Evolutionary conservation across 345 rosid species (phyloP).

Genomic region (Salix brachista): DNA sequence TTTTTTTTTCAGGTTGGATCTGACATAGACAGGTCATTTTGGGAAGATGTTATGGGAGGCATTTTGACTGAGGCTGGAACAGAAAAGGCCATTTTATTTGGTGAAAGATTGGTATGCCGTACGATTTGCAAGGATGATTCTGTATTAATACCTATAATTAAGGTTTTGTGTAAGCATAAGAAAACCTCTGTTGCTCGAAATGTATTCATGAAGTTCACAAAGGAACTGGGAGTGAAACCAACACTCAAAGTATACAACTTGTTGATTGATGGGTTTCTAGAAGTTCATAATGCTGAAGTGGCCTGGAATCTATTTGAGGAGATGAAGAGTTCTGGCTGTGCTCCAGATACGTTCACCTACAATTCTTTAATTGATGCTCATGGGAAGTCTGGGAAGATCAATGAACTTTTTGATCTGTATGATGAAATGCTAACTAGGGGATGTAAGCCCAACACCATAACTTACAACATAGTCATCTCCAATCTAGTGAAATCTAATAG

Average conservation of each 20-base stretch:
- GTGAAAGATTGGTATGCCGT: slow-evolving; percentile 52
- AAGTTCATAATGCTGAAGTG: slow-evolving; percentile 36
- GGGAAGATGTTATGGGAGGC: slow-evolving; percentile 76
- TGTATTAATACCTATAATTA: slow-evolving; percentile 57
- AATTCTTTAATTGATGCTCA: slow-evolving; percentile 64
- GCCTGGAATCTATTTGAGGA: slow-evolving; percentile 50
- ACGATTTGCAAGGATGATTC: slow-evolving; percentile 54
- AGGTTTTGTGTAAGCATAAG: slow-evolving; percentile 54
- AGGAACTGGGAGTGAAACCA: slow-evolving; percentile 49
- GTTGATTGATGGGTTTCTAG: slow-evolving; percentile 62
- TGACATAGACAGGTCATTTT: slow-evolving; percentile 33
- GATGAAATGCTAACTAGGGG: slow-evolving; percentile 57
- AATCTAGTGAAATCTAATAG: slow-evolving; percentile 54
- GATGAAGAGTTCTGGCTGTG: slow-evolving; percentile 59
- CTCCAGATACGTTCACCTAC: slow-evolving; percentile 61
- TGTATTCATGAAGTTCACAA: slow-evolving; percentile 54
- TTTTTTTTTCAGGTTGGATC: slow-evolving; percentile 42
- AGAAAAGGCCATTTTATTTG: slow-evolving; percentile 52
- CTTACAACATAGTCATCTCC: slow-evolving; percentile 77
- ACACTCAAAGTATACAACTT: slow-evolving; percentile 46
- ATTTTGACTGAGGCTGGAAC: slow-evolving; percentile 56
- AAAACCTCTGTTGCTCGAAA: slow-evolving; percentile 46
- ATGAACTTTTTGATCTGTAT: slow-evolving; percentile 52
- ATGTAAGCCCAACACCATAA: slow-evolving; percentile 56
- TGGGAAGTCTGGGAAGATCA: slow-evolving; percentile 58